A percentile compares a stretch with the other conserved stretches of the same genome.
These are phyloP conservation scores for Ilex aquifolium DNA, from an alignment of 257 asterid genomes.

Conservation along the genomic window DNA sequence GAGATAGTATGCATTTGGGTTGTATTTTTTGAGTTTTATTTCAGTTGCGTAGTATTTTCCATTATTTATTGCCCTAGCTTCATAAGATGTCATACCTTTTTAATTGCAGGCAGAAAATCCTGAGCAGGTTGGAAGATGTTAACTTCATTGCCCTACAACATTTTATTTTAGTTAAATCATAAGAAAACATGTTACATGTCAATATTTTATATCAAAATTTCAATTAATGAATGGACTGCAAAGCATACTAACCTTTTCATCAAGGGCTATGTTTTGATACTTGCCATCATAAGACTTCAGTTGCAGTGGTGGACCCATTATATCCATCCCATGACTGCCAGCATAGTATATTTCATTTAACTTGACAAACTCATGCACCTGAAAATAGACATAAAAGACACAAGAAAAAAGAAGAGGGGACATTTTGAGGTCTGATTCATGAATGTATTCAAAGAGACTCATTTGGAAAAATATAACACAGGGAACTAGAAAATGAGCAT, in stretches of 20 bases:
- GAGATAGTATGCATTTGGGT: too few relatives aligned
- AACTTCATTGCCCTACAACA: constrained; percentile 49
- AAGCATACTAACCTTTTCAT: constrained; percentile 23
- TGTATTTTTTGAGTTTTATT: too few relatives aligned
- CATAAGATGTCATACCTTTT: constrained; percentile 36
- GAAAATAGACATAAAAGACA: not conserved
- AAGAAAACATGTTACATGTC: too few relatives aligned
- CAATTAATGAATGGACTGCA: not conserved
- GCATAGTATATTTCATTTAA: constrained; percentile 74
- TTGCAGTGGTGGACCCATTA: constrained; percentile 57
- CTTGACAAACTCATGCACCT: constrained; percentile 75
- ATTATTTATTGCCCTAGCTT: not conserved
- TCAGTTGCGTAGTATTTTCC: too few relatives aligned
- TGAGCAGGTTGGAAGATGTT: constrained; percentile 81
- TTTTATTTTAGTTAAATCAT: not conserved
- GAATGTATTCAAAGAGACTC: not conserved
- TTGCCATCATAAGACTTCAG: constrained; percentile 36
- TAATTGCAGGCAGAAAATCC: constrained; percentile 58
- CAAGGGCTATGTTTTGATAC: constrained; percentile 35
- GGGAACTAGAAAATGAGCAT: not conserved
- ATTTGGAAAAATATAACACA: not conserved
- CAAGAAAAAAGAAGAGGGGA: not conserved
- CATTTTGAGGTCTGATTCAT: not conserved
- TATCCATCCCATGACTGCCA: constrained; percentile 97
- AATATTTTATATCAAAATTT: too few relatives aligned